phyloP scores from a whole-genome alignment of 2,329 filamentous ascomycete species.

The Fusarium sp. region DNA sequence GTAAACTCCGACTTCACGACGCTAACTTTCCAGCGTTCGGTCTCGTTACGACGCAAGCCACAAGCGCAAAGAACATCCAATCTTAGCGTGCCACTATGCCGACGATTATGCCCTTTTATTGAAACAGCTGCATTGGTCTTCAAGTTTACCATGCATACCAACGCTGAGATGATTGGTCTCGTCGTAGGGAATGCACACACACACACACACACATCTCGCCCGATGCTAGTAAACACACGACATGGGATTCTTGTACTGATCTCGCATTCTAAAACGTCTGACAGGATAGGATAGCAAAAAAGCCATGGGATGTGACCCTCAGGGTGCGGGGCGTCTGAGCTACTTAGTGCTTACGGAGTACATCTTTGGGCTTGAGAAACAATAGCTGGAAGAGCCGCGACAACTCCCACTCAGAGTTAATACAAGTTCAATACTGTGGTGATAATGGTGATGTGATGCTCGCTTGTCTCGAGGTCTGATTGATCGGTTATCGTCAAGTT shows the following conservation, averaged over 20 bases:
- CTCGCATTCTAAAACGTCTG: conserved; percentile 7
- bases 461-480: background rate
- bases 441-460: background rate
- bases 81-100: background rate
- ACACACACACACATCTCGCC: background rate
- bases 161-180: background rate
- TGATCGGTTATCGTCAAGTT: conserved; percentile 16
- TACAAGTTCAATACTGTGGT: background rate
- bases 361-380: background rate
- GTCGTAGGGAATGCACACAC: background rate
- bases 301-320: conserved; percentile 17
- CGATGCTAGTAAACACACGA: background rate
- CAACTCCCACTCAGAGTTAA: background rate
- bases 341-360: conserved; percentile 36
- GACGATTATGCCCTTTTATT: conserved; percentile 2
- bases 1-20: conserved; percentile 7
- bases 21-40: background rate
- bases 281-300: conserved; percentile 8
- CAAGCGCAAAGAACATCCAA: background rate
- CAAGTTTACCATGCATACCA: background rate
- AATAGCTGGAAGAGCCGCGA: conserved; percentile 10
- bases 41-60: background rate
- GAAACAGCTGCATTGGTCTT: conserved; percentile 11
- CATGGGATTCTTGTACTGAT: conserved; percentile 19
- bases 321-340: conserved; percentile 13